Base-by-base conservation (phyloP, 2,329 filamentous ascomycete species). In the Fusarium oligoseptatum region DNA sequence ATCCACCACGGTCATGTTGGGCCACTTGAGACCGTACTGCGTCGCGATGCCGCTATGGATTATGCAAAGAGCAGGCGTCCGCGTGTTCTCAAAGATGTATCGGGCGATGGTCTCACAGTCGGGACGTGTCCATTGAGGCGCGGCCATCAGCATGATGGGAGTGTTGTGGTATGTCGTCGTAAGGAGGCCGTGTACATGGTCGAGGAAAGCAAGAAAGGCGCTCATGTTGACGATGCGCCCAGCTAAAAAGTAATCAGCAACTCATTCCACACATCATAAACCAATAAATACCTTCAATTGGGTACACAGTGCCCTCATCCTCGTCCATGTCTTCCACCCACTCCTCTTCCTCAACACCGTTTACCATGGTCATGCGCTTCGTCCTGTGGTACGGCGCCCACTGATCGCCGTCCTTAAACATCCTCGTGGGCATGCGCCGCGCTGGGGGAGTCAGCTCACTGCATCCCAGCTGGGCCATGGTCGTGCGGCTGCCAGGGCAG, bases 81-180 rank as follows among this genome's bases (percentile, higher is more conserved):
- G 97, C 81, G 97, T 98, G 84, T 97, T 97, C 84, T 99, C 97
- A 80, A 99, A 99, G 74, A 98, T 91, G 86, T 98, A 99, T 73
- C 97, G 94, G 15, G 95, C 94, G 75, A 99, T 92, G 43, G 90
- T 90, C 84, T 98, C 96, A 81, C 93, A 93, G 82, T 98, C 95
- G 72, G 93, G 92, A 10, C 93, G 91, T 5, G 95, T 95, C 96
- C 97, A 99, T 76, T 92, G 92, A 5, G 97, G 95, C 77, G 97
- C 94, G 9, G 93, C 90, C 83, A 98, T 93, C 72, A 99, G 90
- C 82, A 98, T 89, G 74, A 99, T 94, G 2, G 97, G 95, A 0
- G 96, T 98, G 85, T 98, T 98, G 85, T 98, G 97, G 82, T 98
- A 97, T 4, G 94, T 95, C 29, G 95, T 95, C 70, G 95, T 97